Base-by-base conservation (phyloP, 2,329 filamentous ascomycete genomes). In the Helicocarpus griseus region DNA sequence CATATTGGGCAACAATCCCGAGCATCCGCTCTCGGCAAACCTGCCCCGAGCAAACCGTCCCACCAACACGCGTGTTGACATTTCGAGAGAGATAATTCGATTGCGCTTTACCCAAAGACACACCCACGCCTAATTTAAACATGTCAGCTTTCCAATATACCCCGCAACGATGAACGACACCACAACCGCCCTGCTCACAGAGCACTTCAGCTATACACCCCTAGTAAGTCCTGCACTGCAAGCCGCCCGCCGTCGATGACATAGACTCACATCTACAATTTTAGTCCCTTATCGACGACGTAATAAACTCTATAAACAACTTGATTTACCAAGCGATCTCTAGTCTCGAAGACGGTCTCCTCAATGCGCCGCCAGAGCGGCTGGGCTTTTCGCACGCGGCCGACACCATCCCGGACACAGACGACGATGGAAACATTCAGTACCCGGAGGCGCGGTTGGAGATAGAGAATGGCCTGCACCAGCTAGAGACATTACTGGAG, bases 261-360 rank as follows among this genome's bases (percentile, higher is more conserved):
- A 26, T 49, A 26, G 17, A 14, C 38, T 41, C 48, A 47, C 52
- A 49, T 56, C 24, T 28, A 5, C n/a, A 21, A 17, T 28, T 36
- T 24, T 62, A 95, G 90, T 87, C 87, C 55, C 81, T 98, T 39
- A 86, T 98, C 64, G 93, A 98, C 80, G 91, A 97, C 72, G 90
- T 97, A 61, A 95, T 97, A 74, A 96, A 97, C 75, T 87, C 86
- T 51, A 83, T 96, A 69, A 98, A 97, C 74, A 87, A 91, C 63
- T 81, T 96, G 62, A 86, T 93, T 63, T 93, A 95, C 70, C 86
- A 86, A 67, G 90, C 89, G 50, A 83, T 95, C 62, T 87, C 88
- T 62, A 88, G 86, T 54, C 83, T 97, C 58, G 93, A 97, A 69
- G 81, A 82, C 51, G 87, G 88, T 1, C 82, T 98, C 19, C 76